These are phyloP conservation scores for Butyriboletus loyo DNA, from an alignment of 768 basidiomycete genomes.

Conservation along the genomic window DNA sequence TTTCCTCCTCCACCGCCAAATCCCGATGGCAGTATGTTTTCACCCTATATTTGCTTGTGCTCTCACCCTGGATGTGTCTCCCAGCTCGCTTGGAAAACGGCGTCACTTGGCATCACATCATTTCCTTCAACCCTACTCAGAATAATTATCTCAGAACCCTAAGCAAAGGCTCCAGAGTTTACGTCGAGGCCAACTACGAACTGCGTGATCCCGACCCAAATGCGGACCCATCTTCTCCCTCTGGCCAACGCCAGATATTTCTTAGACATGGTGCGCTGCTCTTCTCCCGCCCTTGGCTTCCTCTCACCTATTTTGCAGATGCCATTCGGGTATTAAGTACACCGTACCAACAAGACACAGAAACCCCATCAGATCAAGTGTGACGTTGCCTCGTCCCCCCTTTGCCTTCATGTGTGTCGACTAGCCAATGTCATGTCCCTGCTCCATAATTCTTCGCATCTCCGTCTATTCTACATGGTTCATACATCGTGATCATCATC, in stretches of 20 bases:
- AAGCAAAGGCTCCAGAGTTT: conserved; percentile 71
- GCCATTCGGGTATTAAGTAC: conserved; percentile 46
- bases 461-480: conserved; percentile 22
- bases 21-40: conserved; percentile 56
- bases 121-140: conserved; percentile 65
- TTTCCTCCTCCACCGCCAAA: conserved; percentile 54
- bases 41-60: neutral
- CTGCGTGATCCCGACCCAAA: conserved; percentile 66
- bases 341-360: conserved; percentile 27
- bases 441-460: neutral
- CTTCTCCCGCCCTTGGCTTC: neutral
- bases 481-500: conserved; percentile 37
- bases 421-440: neutral
- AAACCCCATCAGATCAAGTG: conserved; percentile 18
- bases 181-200: conserved; percentile 78
- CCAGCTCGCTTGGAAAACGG: conserved; percentile 51
- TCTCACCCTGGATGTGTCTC: neutral
- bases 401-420: neutral
- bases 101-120: conserved; percentile 72
- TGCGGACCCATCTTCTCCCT: conserved; percentile 63
- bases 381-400: neutral
- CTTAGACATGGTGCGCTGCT: conserved; percentile 64
- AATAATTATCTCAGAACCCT: conserved; percentile 65
- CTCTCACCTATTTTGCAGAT: conserved; percentile 40
- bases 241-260: conserved; percentile 80